A percentile compares a stretch with the other conserved stretches of the same genome.
Conservation (phyloP, 2,329 filamentous ascomycete genomes). For the Beauveria sp. region DNA sequence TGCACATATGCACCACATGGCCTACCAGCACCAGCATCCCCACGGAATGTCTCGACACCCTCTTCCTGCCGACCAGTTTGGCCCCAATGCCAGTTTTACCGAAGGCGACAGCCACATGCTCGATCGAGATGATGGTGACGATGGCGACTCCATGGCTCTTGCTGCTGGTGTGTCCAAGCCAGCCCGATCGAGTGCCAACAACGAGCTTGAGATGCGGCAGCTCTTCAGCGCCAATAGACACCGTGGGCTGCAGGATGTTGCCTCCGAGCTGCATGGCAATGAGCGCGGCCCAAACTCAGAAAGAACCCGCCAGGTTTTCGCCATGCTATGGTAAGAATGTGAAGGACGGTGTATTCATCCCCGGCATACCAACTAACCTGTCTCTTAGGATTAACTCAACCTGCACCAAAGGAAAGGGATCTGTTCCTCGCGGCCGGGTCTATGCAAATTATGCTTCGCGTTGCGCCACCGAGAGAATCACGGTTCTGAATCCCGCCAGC, state of each 20-base stretch:
- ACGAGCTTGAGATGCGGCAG: slow-evolving; percentile 73
- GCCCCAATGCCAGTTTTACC: slow-evolving; percentile 44
- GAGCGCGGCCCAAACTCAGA: slow-evolving; percentile 76
- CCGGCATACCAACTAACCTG: not conserved
- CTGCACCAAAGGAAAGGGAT: slow-evolving; percentile 69
- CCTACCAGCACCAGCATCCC: slow-evolving; percentile 33
- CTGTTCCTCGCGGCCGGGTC: slow-evolving; percentile 84
- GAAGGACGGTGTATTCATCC: not conserved
- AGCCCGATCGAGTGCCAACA: slow-evolving; percentile 64
- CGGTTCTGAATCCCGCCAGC: slow-evolving; percentile 90
- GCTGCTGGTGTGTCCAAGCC: slow-evolving; percentile 43
- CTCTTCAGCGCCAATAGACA: slow-evolving; percentile 63
- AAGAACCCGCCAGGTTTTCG: slow-evolving; percentile 77
- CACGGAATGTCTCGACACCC: slow-evolving; percentile 38
- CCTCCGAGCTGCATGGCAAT: slow-evolving; percentile 67
- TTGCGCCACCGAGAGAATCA: slow-evolving; percentile 88
- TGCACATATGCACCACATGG: slow-evolving; percentile 35
- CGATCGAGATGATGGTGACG: slow-evolving; percentile 52
- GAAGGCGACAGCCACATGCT: slow-evolving; percentile 53
- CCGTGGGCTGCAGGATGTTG: slow-evolving; percentile 62
- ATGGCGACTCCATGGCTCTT: slow-evolving; percentile 44
- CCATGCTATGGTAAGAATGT: slow-evolving; percentile 74
- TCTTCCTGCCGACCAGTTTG: slow-evolving; percentile 47
- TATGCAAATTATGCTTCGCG: slow-evolving; percentile 93
- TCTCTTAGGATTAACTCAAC: slow-evolving; percentile 60